These are phyloP conservation scores for Leishmania mexicana DNA, from an alignment of 208 protist species.

Conservation along the genomic window DNA sequence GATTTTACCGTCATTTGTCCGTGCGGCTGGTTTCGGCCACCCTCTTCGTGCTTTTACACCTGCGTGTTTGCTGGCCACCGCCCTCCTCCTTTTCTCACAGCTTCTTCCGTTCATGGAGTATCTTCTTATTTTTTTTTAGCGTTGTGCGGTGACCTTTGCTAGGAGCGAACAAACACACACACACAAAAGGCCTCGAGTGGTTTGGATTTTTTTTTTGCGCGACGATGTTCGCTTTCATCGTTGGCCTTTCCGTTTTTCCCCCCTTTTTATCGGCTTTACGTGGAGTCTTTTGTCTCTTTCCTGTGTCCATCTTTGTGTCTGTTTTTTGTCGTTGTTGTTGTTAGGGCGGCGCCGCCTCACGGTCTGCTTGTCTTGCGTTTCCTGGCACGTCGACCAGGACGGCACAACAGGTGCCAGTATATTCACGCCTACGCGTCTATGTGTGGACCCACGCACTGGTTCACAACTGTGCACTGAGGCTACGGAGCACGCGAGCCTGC, in stretches of 20 bases:
- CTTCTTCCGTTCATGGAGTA: neutral
- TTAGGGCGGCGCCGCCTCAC: conserved; percentile 4
- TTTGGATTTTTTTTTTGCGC: too few species aligned
- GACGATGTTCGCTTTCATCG: too few species aligned
- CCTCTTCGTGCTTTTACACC: neutral
- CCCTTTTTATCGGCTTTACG: neutral
- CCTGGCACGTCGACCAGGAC: neutral
- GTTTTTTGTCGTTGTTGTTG: neutral
- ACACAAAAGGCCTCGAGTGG: too few species aligned
- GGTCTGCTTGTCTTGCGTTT: neutral
- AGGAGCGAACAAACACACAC: too few species aligned
- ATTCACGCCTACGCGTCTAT: neutral
- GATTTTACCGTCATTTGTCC: neutral
- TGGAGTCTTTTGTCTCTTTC: neutral
- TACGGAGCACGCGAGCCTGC: neutral
- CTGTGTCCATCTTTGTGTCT: neutral
- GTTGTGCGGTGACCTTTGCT: neutral
- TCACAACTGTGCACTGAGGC: neutral
- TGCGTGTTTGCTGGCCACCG: neutral
- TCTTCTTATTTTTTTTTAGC: neutral
- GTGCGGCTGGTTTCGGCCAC: neutral
- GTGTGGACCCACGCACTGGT: neutral
- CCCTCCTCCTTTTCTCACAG: neutral
- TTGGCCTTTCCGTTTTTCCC: too few species aligned
- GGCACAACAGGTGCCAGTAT: neutral